Evolutionary conservation across 768 basidiomycete genomes (phyloP).

Genomic region (Trametes villosa): DNA sequence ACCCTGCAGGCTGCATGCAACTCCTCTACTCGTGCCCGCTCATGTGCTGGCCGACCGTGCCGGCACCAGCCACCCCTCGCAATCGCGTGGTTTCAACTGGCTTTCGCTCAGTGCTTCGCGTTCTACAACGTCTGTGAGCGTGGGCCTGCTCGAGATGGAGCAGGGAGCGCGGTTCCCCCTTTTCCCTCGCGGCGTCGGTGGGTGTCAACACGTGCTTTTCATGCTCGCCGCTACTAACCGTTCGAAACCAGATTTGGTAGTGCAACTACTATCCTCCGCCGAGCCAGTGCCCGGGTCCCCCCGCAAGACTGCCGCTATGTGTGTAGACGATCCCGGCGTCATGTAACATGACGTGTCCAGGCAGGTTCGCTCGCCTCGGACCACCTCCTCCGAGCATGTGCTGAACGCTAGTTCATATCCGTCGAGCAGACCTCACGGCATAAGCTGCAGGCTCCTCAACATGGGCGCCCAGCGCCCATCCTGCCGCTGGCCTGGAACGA

Average conservation of each 20-base stretch:
- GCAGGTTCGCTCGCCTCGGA: not conserved
- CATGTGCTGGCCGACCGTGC: not conserved
- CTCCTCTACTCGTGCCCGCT: not conserved
- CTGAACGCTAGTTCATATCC: not conserved
- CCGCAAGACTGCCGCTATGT: not conserved
- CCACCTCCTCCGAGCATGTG: not conserved
- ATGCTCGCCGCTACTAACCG: not conserved
- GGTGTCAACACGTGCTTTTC: not conserved
- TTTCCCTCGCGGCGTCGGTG: not conserved
- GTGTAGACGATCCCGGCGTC: not conserved
- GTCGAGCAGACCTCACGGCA: not conserved
- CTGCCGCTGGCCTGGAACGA: not conserved
- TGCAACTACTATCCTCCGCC: not conserved
- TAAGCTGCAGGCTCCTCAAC: not conserved
- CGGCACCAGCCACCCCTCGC: not conserved
- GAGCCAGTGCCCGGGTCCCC: not conserved
- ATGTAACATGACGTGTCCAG: not conserved
- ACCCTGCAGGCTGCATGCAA: not conserved
- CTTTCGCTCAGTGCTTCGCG: not conserved
- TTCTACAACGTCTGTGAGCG: not conserved
- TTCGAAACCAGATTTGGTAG: not conserved
- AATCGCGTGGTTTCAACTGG: not conserved
- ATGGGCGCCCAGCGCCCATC: not conserved
- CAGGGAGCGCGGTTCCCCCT: not conserved
- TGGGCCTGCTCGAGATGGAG: not conserved